Percentiles rank a stretch among this genome's conserved stretches.
Conservation (phyloP, 192 early-diverging fungal species). For the Podila horticola region DNA sequence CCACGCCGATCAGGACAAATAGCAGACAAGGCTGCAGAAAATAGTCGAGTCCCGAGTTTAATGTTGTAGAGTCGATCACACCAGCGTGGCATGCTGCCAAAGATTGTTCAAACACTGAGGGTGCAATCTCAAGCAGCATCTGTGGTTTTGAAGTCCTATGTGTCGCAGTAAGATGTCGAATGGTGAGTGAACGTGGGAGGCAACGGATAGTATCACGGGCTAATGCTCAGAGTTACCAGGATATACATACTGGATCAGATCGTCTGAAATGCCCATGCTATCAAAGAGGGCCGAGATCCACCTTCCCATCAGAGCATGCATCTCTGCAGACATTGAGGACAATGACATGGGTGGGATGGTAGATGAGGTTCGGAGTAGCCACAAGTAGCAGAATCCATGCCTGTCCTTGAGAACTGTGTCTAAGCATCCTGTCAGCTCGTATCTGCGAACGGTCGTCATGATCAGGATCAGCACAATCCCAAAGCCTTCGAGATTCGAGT, state of each 20-base stretch:
- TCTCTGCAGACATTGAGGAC: constrained; percentile 24
- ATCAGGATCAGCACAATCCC: constrained; percentile 36
- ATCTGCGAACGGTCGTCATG: constrained; percentile 45
- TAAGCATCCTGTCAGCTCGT: constrained; percentile 36
- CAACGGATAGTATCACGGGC: no score
- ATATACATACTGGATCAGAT: constrained; percentile 42
- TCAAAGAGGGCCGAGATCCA: constrained; percentile 48
- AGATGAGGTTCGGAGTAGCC: constrained; percentile 44
- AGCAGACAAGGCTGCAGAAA: constrained; percentile 44
- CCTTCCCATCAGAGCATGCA: constrained; percentile 42
- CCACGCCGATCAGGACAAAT: constrained; percentile 44
- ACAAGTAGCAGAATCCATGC: constrained; percentile 39
- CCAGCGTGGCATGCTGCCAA: constrained; percentile 50
- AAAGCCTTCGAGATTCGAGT: constrained; percentile 42
- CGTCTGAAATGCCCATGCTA: constrained; percentile 51
- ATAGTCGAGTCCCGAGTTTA: constrained; percentile 42
- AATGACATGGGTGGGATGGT: constrained; percentile 35
- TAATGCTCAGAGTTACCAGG: no score
- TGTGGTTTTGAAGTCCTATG: constrained; percentile 44
- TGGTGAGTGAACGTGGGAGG: no score
- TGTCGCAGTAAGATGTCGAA: background rate
- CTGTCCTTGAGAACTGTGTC: constrained; percentile 28
- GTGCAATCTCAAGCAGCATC: constrained; percentile 45
- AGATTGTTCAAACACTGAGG: constrained; percentile 46
- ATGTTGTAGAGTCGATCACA: constrained; percentile 34